Evolutionary conservation across 1,139 yeast genomes (phyloP).

Genomic region (Candida labiduridarum): DNA sequence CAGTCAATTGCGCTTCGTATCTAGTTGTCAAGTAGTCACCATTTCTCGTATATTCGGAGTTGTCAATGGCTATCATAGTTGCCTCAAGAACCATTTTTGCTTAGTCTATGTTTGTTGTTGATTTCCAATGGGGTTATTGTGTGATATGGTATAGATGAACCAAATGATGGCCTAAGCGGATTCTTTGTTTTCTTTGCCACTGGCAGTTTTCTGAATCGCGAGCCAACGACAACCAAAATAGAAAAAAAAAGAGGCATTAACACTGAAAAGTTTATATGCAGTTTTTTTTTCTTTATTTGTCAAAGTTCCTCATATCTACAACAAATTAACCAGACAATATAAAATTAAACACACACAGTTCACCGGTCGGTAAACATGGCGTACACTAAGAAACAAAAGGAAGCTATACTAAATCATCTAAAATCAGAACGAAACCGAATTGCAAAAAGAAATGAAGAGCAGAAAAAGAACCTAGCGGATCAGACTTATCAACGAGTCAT

Average conservation of each 20-base stretch:
- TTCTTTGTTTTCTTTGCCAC: constrained; percentile 2
- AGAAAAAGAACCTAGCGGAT: constrained; percentile 23
- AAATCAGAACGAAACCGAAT: constrained; percentile 23
- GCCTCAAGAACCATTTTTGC: constrained; percentile 86
- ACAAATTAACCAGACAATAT: neutral
- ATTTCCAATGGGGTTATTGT: neutral
- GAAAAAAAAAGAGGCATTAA: neutral
- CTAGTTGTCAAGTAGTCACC: constrained; percentile 92
- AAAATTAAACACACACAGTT: too few species aligned
- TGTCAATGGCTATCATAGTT: constrained; percentile 92
- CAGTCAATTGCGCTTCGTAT: constrained; percentile 89
- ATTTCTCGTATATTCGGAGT: constrained; percentile 93
- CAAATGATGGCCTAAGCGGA: too few species aligned
- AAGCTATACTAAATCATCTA: constrained; percentile 31
- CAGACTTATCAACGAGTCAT: constrained; percentile 27
- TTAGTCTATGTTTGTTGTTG: neutral
- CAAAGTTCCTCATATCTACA: too few species aligned
- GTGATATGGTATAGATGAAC: too few species aligned
- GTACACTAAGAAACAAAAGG: constrained; percentile 41
- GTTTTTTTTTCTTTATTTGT: neutral
- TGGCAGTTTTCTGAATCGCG: neutral
- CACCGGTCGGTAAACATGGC: constrained; percentile 15
- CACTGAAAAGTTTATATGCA: constrained; percentile 1
- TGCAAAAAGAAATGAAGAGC: constrained; percentile 18
- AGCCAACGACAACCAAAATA: neutral